A percentile compares a stretch with the other conserved stretches of the same genome.
Conservation (phyloP, 306 rosid genomes). For the Nissolia schottii region DNA sequence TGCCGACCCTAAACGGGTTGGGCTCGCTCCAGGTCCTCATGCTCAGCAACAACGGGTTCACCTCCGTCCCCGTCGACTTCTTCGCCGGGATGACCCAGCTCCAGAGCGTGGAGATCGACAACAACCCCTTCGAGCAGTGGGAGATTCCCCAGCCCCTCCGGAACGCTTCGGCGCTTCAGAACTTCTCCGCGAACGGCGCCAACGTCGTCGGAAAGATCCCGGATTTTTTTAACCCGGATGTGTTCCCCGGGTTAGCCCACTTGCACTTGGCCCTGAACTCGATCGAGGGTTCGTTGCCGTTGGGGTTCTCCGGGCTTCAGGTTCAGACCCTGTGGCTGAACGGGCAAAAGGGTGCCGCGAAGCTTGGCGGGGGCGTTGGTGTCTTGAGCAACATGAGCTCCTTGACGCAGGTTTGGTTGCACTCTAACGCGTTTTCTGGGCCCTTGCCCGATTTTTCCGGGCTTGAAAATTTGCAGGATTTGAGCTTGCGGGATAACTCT, state of each 20-base stretch:
- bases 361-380: conserved; percentile 42
- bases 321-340: conserved; percentile 61
- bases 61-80: conserved; percentile 46
- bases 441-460: conserved; percentile 50
- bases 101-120: conserved; percentile 47
- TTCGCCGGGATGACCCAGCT: conserved; percentile 51
- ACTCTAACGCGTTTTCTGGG: conserved; percentile 50
- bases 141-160: conserved; percentile 42
- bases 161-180: conserved; percentile 43
- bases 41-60: conserved; percentile 46
- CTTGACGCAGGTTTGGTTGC: conserved; percentile 59
- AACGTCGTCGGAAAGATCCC: conserved; percentile 50
- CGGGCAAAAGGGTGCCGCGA: conserved; percentile 47
- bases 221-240: conserved; percentile 31
- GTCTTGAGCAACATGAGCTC: conserved; percentile 55
- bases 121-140: conserved; percentile 56
- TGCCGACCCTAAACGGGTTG: conserved; percentile 43
- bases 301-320: conserved; percentile 37
- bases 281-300: conserved; percentile 47
- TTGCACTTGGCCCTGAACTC: conserved; percentile 55
- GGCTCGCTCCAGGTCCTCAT: conserved; percentile 36
- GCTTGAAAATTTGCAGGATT: conserved; percentile 33
- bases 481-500: conserved; percentile 60
- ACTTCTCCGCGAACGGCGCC: conserved; percentile 57
- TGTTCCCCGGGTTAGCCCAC: conserved; percentile 32